These are phyloP conservation scores for Herpotrichia juniperi DNA, from an alignment of 2,329 filamentous ascomycete genomes.

Conservation along the genomic window DNA sequence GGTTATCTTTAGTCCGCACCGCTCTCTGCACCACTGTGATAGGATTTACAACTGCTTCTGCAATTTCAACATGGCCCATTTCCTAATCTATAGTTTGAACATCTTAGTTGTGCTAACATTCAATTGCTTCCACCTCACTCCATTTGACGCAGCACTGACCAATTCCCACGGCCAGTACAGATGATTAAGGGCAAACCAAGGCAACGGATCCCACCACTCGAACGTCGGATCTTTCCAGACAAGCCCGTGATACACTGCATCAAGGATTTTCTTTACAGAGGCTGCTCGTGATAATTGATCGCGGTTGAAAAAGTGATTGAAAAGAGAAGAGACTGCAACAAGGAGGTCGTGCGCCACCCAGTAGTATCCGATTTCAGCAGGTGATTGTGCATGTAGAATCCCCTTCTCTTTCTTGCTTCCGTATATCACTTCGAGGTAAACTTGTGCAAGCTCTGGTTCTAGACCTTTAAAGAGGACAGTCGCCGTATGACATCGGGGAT, in stretches of 20 bases:
- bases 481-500: slow-evolving; percentile 72
- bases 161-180: slow-evolving; percentile 62
- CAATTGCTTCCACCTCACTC: slow-evolving; percentile 63
- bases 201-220: slow-evolving; percentile 56
- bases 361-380: slow-evolving; percentile 53
- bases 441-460: slow-evolving; percentile 32
- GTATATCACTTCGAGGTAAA: slow-evolving; percentile 35
- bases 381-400: slow-evolving; percentile 19
- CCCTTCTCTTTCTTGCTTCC: neutral
- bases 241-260: slow-evolving; percentile 44
- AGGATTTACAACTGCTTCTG: no score
- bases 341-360: slow-evolving; percentile 73
- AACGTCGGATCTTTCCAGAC: slow-evolving; percentile 59
- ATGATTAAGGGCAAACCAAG: slow-evolving; percentile 59
- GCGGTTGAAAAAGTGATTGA: slow-evolving; percentile 25
- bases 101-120: slow-evolving; percentile 72
- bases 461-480: slow-evolving; percentile 62
- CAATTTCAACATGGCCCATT: no score
- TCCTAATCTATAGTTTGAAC: slow-evolving; percentile 44
- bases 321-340: slow-evolving; percentile 52
- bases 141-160: slow-evolving; percentile 49
- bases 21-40: no score
- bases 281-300: slow-evolving; percentile 22
- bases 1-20: no score
- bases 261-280: slow-evolving; percentile 37